Percentiles rank a stretch among this genome's conserved stretches.
These are phyloP conservation scores for Saccharomycodes ludwigii DNA, from an alignment of 805 yeast species.

Conservation along the genomic window DNA sequence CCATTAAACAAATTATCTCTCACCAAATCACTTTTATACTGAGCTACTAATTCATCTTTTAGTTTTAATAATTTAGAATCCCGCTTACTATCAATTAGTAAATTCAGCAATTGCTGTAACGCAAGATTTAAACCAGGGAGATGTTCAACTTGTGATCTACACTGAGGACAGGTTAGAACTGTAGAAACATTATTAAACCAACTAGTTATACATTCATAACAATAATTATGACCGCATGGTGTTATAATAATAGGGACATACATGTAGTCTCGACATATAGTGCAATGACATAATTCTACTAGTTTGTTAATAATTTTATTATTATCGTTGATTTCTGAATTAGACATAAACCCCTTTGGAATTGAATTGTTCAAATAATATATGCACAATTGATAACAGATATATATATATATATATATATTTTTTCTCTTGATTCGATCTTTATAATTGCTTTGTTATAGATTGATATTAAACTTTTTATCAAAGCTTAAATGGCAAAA, in stretches of 20 bases:
- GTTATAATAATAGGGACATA: slow-evolving; percentile 46
- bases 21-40: slow-evolving; percentile 29
- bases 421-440: no score
- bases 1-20: slow-evolving; percentile 33
- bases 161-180: slow-evolving; percentile 55
- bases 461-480: no score
- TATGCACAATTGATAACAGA: no score
- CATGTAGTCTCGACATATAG: slow-evolving; percentile 62
- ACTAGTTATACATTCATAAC: slow-evolving; percentile 49
- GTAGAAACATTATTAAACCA: slow-evolving; percentile 40
- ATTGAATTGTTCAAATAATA: no score
- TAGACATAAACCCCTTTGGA: no score
- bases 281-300: no score
- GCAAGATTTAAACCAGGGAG: slow-evolving; percentile 43
- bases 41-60: slow-evolving; percentile 18
- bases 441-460: no score
- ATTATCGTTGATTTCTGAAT: no score
- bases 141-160: slow-evolving; percentile 36
- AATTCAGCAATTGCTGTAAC: slow-evolving; percentile 33
- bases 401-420: no score
- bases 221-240: slow-evolving; percentile 63
- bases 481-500: no score
- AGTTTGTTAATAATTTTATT: no score
- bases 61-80: slow-evolving; percentile 8
- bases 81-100: slow-evolving; percentile 21